Evolutionary conservation across 208 protist genomes (phyloP), one percentile per base, ranked within the genome.

Genomic region (Wallacemonas sp.): DNA sequence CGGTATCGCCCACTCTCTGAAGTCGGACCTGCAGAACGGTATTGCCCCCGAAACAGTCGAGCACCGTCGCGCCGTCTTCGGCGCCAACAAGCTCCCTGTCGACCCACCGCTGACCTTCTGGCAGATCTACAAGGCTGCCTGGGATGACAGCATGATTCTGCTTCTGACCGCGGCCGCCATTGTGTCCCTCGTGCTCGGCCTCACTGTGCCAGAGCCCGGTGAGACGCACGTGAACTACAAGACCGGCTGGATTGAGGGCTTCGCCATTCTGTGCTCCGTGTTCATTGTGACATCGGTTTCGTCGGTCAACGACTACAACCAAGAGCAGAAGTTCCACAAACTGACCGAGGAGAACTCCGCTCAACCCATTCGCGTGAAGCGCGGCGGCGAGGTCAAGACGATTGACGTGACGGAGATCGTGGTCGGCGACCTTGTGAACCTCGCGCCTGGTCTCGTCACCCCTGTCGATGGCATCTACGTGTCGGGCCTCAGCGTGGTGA

Each of bases 161-260:
- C 71, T 96, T 22, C 73, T 94, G 65, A 70, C 79, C 18, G 77
- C 59, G 33, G 77, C 86, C 14, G 88, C 87, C 14, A 31, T 89
- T 11, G 61, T 93, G 26, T 91, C 89, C 7, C 77, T 94, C 36
- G 66, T 93, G 20, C 71, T 94, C 32, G 91, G 89, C 23, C 61
- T 94, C 23, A 93, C 88, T 0, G 82, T 91, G 20, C 86, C 84
- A 1, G 84, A 93, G 39, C 85, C 79, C 11, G 86, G 86, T 5
- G 71, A 88, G 57, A 65, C 45, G 22, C 22, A 72, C 33, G 84
- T 93, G 57, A 73, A 94, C 73, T 85, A 85, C 73, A 74, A 77
- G 52, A 94, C 84, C 3, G 97, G 83, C 22, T 99, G 97, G 95
- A 98, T 99, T 63, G 98, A 99, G 65, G 98, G 98, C 36, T 88